These are phyloP conservation scores for Lepraria neglecta DNA, from an alignment of 495 filamentous ascomycete genomes.

Conservation along the genomic window DNA sequence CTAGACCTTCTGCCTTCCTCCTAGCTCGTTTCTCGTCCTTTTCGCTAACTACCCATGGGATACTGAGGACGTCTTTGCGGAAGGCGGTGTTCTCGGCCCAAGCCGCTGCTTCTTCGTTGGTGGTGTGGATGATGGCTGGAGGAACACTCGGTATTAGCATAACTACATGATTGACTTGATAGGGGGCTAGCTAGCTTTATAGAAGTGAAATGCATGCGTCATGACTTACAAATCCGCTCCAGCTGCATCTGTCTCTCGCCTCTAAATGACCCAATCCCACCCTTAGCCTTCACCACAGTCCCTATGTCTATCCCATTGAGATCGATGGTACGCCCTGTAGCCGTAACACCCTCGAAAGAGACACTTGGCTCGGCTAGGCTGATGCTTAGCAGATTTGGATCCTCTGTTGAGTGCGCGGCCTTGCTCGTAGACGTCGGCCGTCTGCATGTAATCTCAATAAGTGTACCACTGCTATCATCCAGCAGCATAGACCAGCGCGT, in stretches of 20 bases:
- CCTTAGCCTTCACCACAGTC: constrained; percentile 69
- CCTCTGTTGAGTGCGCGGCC: constrained; percentile 7
- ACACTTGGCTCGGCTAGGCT: not conserved
- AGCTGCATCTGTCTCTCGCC: constrained; percentile 58
- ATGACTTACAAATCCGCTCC: constrained; percentile 49
- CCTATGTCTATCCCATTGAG: constrained; percentile 55
- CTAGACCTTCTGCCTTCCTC: constrained; percentile 42
- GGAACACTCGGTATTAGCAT: not conserved
- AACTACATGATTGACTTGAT: not conserved
- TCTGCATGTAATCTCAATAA: constrained; percentile 53
- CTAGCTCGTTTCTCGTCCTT: constrained; percentile 50
- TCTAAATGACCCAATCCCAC: constrained; percentile 59
- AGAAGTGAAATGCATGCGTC: not conserved
- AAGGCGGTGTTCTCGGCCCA: constrained; percentile 63
- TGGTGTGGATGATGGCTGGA: constrained; percentile 45
- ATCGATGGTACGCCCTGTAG: constrained; percentile 32
- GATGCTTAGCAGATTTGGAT: not conserved
- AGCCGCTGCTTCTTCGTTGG: constrained; percentile 71
- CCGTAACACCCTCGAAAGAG: constrained; percentile 28
- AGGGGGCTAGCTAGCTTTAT: constrained; percentile 20
- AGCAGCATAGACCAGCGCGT: constrained; percentile 59
- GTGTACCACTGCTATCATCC: constrained; percentile 80
- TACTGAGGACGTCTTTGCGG: constrained; percentile 53
- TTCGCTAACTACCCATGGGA: constrained; percentile 59
- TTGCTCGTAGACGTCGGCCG: constrained; percentile 19